Percentiles rank a stretch among this genome's conserved stretches.
phyloP scores from a whole-genome alignment of 1,284 basidiomycete species.

The Golubevia pallescens region DNA sequence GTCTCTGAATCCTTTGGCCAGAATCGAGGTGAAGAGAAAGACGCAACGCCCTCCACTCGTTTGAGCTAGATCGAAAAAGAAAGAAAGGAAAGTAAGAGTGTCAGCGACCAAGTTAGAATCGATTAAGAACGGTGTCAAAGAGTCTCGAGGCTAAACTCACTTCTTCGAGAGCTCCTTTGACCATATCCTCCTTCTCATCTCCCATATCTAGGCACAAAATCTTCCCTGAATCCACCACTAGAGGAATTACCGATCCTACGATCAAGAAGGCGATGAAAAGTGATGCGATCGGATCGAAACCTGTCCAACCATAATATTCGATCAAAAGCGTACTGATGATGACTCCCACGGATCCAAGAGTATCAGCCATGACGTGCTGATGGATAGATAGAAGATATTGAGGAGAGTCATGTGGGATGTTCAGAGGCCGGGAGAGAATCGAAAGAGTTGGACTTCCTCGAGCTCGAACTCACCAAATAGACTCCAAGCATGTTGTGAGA shows the following conservation, averaged over 20 bases:
- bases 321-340: conserved; percentile 96
- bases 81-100: background rate
- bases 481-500: conserved; percentile 99
- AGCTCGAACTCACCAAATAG: conserved; percentile 79
- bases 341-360: conserved; percentile 88
- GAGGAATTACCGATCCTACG: conserved; percentile 89
- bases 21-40: conserved; percentile 82
- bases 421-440: no score
- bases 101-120: background rate
- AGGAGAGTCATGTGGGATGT: no score
- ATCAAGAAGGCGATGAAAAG: conserved; percentile 95
- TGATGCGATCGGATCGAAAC: conserved; percentile 97
- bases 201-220: conserved; percentile 86
- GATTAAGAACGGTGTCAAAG: background rate
- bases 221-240: conserved; percentile 89
- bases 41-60: conserved; percentile 74
- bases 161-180: conserved; percentile 78
- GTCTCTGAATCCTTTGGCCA: conserved; percentile 92
- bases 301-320: conserved; percentile 97
- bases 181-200: conserved; percentile 71
- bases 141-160: conserved; percentile 66
- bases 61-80: conserved; percentile 21
- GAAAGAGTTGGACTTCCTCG: no score
- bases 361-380: conserved; percentile 67
- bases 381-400: no score